Conservation (phyloP, 2,329 filamentous ascomycete species). For the Alternaria infectoria region DNA sequence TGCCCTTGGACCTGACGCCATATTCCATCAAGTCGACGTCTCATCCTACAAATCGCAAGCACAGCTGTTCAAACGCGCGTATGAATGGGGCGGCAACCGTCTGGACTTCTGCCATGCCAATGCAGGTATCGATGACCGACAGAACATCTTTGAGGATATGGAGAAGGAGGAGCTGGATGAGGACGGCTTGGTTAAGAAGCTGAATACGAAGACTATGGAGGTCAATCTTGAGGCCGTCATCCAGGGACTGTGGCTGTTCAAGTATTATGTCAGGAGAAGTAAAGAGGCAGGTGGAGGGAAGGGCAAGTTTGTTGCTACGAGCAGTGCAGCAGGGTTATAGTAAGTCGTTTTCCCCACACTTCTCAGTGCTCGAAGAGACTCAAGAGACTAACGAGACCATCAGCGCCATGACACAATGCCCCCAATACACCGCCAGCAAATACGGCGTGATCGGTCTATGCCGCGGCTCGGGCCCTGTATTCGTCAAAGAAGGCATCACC, state of each 20-base stretch:
- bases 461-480: conserved; percentile 42
- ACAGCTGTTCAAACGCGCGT: conserved; percentile 49
- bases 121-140: conserved; percentile 51
- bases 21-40: conserved; percentile 51
- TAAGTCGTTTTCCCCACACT: conserved; percentile 17
- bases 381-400: background rate
- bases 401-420: conserved; percentile 38
- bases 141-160: conserved; percentile 44
- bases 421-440: conserved; percentile 53
- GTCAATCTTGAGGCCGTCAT: conserved; percentile 52
- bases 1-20: conserved; percentile 35
- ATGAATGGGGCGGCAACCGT: conserved; percentile 51
- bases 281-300: conserved; percentile 42
- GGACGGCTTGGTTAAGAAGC: conserved; percentile 44
- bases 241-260: conserved; percentile 52
- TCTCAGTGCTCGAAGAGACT: background rate
- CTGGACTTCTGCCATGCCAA: conserved; percentile 54
- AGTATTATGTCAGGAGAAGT: conserved; percentile 51
- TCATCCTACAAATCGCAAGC: conserved; percentile 49
- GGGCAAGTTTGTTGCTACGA: conserved; percentile 50
- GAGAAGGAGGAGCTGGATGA: conserved; percentile 41
- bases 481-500: conserved; percentile 45
- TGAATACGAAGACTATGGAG: conserved; percentile 48
- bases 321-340: conserved; percentile 47
- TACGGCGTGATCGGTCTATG: conserved; percentile 52